These are phyloP conservation scores for Pseudozyma flocculosa DNA, from an alignment of 1,284 basidiomycete species.

Conservation along the genomic window DNA sequence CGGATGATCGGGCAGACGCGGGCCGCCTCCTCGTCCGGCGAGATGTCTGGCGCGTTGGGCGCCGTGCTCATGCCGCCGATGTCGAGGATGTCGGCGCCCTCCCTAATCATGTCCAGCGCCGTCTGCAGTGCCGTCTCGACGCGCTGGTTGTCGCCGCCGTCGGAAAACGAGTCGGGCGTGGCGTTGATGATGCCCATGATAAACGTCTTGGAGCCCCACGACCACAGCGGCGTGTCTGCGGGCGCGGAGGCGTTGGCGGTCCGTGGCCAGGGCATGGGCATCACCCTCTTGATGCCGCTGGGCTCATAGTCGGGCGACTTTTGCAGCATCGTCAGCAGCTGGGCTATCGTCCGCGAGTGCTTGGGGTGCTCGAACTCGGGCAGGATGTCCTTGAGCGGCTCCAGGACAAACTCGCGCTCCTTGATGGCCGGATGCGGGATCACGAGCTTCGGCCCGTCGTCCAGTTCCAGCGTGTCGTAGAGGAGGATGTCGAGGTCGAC, in stretches of 20 bases:
- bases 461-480: slow-evolving; percentile 69
- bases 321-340: slow-evolving; percentile 45
- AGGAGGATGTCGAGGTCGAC: slow-evolving; percentile 89
- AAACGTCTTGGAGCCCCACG: slow-evolving; percentile 62
- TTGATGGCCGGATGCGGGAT: slow-evolving; percentile 78
- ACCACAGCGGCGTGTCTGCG: slow-evolving; percentile 27
- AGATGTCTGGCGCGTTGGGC: slow-evolving; percentile 42
- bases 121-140: slow-evolving; percentile 44
- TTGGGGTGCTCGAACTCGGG: slow-evolving; percentile 54
- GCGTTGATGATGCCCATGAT: slow-evolving; percentile 93
- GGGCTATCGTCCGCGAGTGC: slow-evolving; percentile 40
- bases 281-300: slow-evolving; percentile 34
- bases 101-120: slow-evolving; percentile 32
- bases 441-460: slow-evolving; percentile 70
- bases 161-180: slow-evolving; percentile 97
- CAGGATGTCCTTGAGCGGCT: slow-evolving; percentile 73
- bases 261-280: slow-evolving; percentile 31
- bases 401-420: slow-evolving; percentile 88
- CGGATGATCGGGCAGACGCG: slow-evolving; percentile 67
- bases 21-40: slow-evolving; percentile 67
- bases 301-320: slow-evolving; percentile 37
- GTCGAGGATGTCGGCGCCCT: slow-evolving; percentile 75
- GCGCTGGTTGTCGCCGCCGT: slow-evolving; percentile 68
- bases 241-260: too few species aligned
- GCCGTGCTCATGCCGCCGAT: slow-evolving; percentile 81